These are phyloP conservation scores for Saccharomyces hybrid DNA, from an alignment of 1,139 yeast species.

Conservation along the genomic window DNA sequence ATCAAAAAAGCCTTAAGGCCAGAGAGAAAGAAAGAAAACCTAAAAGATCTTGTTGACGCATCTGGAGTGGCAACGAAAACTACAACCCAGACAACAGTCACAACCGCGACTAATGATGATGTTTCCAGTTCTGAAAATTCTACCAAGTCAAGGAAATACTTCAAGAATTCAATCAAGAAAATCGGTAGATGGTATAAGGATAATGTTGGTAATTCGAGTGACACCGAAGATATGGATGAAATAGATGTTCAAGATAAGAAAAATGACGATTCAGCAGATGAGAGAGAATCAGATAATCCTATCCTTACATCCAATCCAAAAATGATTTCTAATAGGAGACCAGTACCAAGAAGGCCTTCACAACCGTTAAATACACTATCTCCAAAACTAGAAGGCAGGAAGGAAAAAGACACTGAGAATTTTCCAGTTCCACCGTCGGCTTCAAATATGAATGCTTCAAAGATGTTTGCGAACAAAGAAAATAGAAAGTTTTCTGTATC, in stretches of 20 bases:
- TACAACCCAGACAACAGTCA: neutral
- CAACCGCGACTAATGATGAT: slow-evolving; percentile 5
- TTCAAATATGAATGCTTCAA: slow-evolving; percentile 21
- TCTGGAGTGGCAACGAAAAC: neutral
- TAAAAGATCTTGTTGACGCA: neutral
- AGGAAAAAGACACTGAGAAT: neutral
- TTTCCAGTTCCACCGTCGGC: slow-evolving; percentile 6
- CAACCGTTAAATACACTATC: neutral
- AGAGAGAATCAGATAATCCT: neutral
- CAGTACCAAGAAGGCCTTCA: slow-evolving; percentile 17
- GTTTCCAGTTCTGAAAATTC: slow-evolving; percentile 26
- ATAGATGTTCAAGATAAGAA: slow-evolving; percentile 5
- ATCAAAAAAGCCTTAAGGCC: neutral
- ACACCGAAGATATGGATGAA: slow-evolving; percentile 8
- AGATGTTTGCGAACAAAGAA: slow-evolving; percentile 27
- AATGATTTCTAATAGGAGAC: slow-evolving; percentile 29
- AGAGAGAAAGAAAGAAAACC: neutral
- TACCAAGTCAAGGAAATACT: slow-evolving; percentile 31
- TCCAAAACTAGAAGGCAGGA: neutral
- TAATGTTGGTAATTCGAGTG: slow-evolving; percentile 26
- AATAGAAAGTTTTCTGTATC: slow-evolving; percentile 6
- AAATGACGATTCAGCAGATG: slow-evolving; percentile 2
- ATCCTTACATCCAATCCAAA: slow-evolving; percentile 11
- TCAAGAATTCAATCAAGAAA: slow-evolving; percentile 45
- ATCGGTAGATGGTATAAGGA: slow-evolving; percentile 69